Evolutionary conservation across 1,284 basidiomycete species (phyloP), one percentile per base, ranked within the genome.

Genomic region (Xerocomus minutiporus): DNA sequence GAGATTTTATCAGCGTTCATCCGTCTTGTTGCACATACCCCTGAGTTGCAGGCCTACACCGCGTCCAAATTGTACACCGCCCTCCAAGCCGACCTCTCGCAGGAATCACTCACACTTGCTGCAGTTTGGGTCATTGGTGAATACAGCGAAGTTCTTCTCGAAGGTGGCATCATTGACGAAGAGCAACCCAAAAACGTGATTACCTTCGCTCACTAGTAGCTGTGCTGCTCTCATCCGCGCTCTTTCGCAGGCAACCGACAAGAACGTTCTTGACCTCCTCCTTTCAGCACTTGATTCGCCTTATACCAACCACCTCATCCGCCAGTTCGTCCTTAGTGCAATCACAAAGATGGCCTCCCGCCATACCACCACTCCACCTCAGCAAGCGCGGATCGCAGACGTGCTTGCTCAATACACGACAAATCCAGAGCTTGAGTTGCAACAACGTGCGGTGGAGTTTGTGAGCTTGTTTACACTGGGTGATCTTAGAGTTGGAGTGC

Each of bases 71-170:
- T 99, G 23, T 99, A 93, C 69, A 78, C 85, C 1, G 90, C 96
- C 3, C 81, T 99, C 15, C 88, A 87, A 52, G 77, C 81, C 1
- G 97, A 99, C 70, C 89, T 99, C 38, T 98, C 96, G 2, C 97
- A 99, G 67, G 96, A 99, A 66, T 93, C 92, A 8, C 75, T 99
- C 35, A 97, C 97, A 0, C 76, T 99, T 9, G 90, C 91, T 2
- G 86, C 93, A 0, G 89, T 96, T 1, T 99, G 97, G 97, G 80
- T 97, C 36, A 86, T 99, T 52, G 97, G 97, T 50, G 97, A 99
- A 73, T 99, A 97, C 67, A 91, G 92, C 53, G 97, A 99, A 61
- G 75, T 93, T 39, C 74, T 99, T 17, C 71, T 99, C 3, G 88
- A 96, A 63, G 85, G 86, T 17, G 94, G 94, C 17, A 81, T 93